phyloP scores from a whole-genome alignment of 2,329 filamentous ascomycete genomes.

The Aspergillus pseudonomiae region DNA sequence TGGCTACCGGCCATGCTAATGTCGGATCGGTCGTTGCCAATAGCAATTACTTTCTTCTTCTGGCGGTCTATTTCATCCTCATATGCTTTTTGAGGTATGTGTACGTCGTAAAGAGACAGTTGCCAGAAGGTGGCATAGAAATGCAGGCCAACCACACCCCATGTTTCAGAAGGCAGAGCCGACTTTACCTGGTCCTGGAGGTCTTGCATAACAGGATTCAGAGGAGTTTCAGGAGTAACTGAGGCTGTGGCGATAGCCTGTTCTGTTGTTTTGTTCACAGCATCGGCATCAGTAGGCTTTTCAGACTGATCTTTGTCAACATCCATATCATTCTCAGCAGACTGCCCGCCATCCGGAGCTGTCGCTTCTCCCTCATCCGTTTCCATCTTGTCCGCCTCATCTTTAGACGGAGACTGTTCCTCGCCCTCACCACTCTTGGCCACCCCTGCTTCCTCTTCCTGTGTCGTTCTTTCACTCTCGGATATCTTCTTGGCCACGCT shows the following conservation, averaged over 20 bases:
- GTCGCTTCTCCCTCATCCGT: conserved; percentile 30
- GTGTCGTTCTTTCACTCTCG: conserved; percentile 40
- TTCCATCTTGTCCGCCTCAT: conserved; percentile 36
- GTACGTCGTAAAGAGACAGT: conserved; percentile 78
- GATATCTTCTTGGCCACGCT: conserved; percentile 70
- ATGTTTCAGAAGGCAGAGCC: conserved; percentile 64
- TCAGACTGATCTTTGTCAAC: conserved; percentile 35
- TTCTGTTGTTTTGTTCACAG: conserved; percentile 14
- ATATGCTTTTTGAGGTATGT: conserved; percentile 76
- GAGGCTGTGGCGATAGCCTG: conserved; percentile 28
- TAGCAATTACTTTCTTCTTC: conserved; percentile 66
- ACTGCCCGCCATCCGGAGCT: conserved; percentile 21
- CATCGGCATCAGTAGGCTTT: conserved; percentile 16
- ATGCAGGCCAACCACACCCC: conserved; percentile 71
- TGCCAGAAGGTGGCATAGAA: conserved; percentile 95
- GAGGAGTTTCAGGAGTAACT: conserved; percentile 47
- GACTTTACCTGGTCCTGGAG: conserved; percentile 70
- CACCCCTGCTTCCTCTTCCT: conserved; percentile 28
- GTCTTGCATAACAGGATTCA: conserved; percentile 72
- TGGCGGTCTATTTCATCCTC: conserved; percentile 72
- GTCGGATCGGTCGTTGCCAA: conserved; percentile 73
- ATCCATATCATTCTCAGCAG: conserved; percentile 36
- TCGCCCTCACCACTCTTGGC: conserved; percentile 23
- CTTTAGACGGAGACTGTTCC: conserved; percentile 22
- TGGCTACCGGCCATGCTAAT: conserved; percentile 67